Percentiles rank a stretch among this genome's conserved stretches.
phyloP scores from a whole-genome alignment of 805 yeast species.

The Saturnispora saitoi region DNA sequence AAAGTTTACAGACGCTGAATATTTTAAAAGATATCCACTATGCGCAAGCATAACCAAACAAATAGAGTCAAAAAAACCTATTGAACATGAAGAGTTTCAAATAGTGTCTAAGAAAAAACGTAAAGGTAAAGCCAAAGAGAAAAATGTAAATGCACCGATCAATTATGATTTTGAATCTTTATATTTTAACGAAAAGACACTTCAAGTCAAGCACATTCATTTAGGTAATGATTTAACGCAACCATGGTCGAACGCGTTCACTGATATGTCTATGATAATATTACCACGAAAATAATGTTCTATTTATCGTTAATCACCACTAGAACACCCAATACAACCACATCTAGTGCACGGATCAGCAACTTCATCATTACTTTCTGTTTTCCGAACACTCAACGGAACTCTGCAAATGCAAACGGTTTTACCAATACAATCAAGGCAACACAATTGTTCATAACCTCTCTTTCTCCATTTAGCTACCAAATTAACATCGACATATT shows the following conservation, averaged over 20 bases:
- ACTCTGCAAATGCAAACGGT: slow-evolving; percentile 81
- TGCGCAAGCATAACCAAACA: slow-evolving; percentile 21
- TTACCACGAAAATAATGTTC: too few species aligned
- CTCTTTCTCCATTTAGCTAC: slow-evolving; percentile 57
- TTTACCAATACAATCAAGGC: slow-evolving; percentile 70
- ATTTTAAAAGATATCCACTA: slow-evolving; percentile 22
- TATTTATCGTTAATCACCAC: slow-evolving; percentile 43
- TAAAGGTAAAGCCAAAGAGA: slow-evolving; percentile 9
- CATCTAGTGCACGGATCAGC: slow-evolving; percentile 55
- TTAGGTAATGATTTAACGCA: slow-evolving; percentile 5
- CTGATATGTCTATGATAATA: slow-evolving; percentile 20
- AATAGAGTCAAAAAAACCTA: not conserved
- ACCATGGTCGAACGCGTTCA: slow-evolving; percentile 23
- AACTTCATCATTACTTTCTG: slow-evolving; percentile 25
- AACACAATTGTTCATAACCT: slow-evolving; percentile 83
- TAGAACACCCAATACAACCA: slow-evolving; percentile 81
- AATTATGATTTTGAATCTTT: slow-evolving; percentile 14
- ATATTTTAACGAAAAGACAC: slow-evolving; percentile 12
- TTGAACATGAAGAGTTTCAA: not conserved
- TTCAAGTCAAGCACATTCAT: not conserved
- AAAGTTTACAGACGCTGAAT: slow-evolving; percentile 22
- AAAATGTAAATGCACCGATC: slow-evolving; percentile 4
- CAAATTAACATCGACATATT: slow-evolving; percentile 56
- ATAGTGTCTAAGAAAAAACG: not conserved
- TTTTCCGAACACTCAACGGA: slow-evolving; percentile 43